Percentiles rank a stretch among this genome's conserved stretches.
Conservation (phyloP, 495 filamentous ascomycete genomes). For the Penicillium dipodomyicola region DNA sequence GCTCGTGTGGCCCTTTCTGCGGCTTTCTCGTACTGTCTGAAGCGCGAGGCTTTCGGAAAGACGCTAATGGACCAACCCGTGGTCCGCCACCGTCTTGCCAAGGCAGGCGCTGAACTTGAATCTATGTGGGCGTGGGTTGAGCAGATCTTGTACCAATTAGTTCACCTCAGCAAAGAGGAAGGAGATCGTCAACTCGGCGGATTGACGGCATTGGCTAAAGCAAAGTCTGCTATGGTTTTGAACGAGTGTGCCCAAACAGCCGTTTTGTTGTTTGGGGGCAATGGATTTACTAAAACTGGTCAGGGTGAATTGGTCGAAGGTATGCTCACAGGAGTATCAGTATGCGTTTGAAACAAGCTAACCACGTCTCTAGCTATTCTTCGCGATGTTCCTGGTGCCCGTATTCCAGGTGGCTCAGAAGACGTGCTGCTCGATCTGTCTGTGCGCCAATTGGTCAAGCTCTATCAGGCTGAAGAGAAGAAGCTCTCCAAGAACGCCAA, state of each 20-base stretch:
- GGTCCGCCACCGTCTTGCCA: slow-evolving; percentile 68
- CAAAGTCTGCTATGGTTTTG: slow-evolving; percentile 65
- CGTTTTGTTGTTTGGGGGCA: slow-evolving; percentile 69
- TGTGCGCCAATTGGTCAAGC: slow-evolving; percentile 69
- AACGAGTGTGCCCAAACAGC: slow-evolving; percentile 68
- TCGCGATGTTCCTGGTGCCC: slow-evolving; percentile 59
- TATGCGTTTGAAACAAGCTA: slow-evolving; percentile 1
- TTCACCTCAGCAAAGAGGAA: slow-evolving; percentile 57
- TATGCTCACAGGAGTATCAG: slow-evolving; percentile 28
- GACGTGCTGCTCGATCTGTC: slow-evolving; percentile 73
- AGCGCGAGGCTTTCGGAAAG: slow-evolving; percentile 74
- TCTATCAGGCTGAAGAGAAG: slow-evolving; percentile 62
- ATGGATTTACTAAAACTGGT: slow-evolving; percentile 66
- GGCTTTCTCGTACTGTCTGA: slow-evolving; percentile 67
- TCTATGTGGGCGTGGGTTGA: slow-evolving; percentile 72
- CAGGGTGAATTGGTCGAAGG: slow-evolving; percentile 70
- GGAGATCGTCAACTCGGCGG: slow-evolving; percentile 66
- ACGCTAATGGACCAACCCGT: slow-evolving; percentile 70
- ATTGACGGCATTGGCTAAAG: slow-evolving; percentile 67
- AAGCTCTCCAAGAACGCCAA: slow-evolving; percentile 49
- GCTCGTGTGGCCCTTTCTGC: slow-evolving; percentile 62
- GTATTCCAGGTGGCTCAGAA: slow-evolving; percentile 70
- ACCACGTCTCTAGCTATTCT: slow-evolving; percentile 50
- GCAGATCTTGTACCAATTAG: slow-evolving; percentile 69
- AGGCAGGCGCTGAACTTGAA: slow-evolving; percentile 66